A percentile compares a stretch with the other conserved stretches of the same genome.
Evolutionary conservation across 257 asterid genomes (phyloP).

Genomic region (Ehretia macrophylla): DNA sequence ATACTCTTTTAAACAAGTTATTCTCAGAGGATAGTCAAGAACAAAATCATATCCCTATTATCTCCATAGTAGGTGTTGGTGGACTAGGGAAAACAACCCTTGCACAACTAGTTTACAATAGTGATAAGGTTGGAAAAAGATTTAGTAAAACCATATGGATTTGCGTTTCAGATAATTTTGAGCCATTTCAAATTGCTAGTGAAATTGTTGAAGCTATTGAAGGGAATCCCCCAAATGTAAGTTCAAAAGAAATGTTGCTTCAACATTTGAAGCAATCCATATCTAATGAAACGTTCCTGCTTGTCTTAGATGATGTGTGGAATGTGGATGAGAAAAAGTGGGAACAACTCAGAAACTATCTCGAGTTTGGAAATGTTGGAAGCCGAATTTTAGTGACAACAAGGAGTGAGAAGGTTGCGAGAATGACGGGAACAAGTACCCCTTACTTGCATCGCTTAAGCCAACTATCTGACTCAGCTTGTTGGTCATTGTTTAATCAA

Average conservation of each 20-base stretch:
- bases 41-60: neutral
- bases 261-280: constrained; percentile 9
- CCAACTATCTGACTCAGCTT: constrained; percentile 15
- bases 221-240: constrained; percentile 4
- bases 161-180: constrained; percentile 17
- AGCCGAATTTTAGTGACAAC: constrained; percentile 25
- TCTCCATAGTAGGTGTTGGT: constrained; percentile 23
- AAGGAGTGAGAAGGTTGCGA: constrained; percentile 19
- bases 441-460: constrained; percentile 5
- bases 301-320: constrained; percentile 25
- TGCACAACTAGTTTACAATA: constrained; percentile 24
- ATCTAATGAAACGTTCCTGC: constrained; percentile 14
- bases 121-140: constrained; percentile 11
- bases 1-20: constrained; percentile 12
- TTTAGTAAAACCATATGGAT: constrained; percentile 16
- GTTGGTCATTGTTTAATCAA: constrained; percentile 28
- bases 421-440: constrained; percentile 9
- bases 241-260: constrained; percentile 11
- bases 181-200: constrained; percentile 7
- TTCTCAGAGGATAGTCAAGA: neutral
- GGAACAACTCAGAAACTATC: constrained; percentile 12
- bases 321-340: constrained; percentile 22
- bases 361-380: constrained; percentile 17
- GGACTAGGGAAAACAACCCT: constrained; percentile 26
- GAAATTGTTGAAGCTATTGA: constrained; percentile 12